Evolutionary conservation across 306 rosid species (phyloP), one percentile per base, ranked within the genome.

Genomic region (Aeschynomene evenia): DNA sequence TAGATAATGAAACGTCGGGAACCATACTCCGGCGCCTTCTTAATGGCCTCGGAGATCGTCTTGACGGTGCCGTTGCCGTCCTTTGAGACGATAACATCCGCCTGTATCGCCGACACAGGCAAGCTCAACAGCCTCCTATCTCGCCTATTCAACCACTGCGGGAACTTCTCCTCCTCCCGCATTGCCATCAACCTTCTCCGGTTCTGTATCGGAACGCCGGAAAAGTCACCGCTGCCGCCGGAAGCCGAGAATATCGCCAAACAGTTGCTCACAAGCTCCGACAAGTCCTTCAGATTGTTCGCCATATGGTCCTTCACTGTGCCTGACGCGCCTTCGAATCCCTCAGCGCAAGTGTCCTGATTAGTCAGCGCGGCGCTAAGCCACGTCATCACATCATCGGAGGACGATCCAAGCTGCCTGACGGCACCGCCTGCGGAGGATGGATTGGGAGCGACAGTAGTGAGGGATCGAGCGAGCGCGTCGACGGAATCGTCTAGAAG

Each of bases 311-410:
- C 65, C 71, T 84, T 88, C 1, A 88, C 85, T 1, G 24, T 1
- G 13, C 93, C 91, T 48, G 68, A 34, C 2, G 80, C 23, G 49
- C 81, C 90, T 0, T 49, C 52, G 20, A 93, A 78, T 0, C 98
- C 97, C 49, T 85, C 97, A 2, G 74, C 15, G 28, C 98, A 93
- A 18, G 98, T 93, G 86, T 93, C 98, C 33, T 90, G 96, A 61
- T 88, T 90, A 0, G 98, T 93, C 18, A 93, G 83, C 0, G 98
- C 90, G 0, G 96, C 85, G 62, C 97, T 90, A 8, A 93, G 90
- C 98, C 98, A 93, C 31, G 98, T 93, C 66, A 86, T 18, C 36
- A 93, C 87, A 74, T 93, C 92, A 4, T 70, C 80, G 1, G 71
- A 56, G 21, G 88, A 61, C 18, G 90, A 45, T 0, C 51, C 83